A percentile compares a stretch with the other conserved stretches of the same genome.
Conservation (phyloP, 495 filamentous ascomycete species). For the Antarctomyces pellizariae region DNA sequence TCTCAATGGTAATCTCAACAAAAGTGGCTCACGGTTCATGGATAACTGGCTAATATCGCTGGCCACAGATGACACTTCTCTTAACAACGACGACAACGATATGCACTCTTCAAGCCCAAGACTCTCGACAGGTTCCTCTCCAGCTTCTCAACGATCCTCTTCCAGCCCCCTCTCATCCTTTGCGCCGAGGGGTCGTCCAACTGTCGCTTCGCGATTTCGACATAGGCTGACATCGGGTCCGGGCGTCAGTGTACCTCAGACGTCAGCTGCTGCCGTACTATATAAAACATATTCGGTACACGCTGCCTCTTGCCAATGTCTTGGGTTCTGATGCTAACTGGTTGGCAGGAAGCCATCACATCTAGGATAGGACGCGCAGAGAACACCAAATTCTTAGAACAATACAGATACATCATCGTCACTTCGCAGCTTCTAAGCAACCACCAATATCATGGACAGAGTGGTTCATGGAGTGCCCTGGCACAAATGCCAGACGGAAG, state of each 20-base stretch:
- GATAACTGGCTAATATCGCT: constrained; percentile 1
- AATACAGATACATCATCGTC: constrained; percentile 87
- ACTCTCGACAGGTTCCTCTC: constrained; percentile 16
- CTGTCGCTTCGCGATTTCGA: constrained; percentile 40
- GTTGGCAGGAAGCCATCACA: constrained; percentile 32
- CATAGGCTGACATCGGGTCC: constrained; percentile 38
- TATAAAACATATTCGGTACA: constrained; percentile 37
- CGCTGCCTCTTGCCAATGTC: constrained; percentile 9
- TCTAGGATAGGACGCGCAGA: constrained; percentile 60
- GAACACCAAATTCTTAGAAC: constrained; percentile 74
- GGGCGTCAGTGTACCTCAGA: constrained; percentile 28
- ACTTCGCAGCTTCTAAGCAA: constrained; percentile 77
- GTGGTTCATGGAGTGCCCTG: constrained; percentile 3
- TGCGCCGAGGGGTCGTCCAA: constrained; percentile 50
- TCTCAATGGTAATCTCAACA: constrained; percentile 88
- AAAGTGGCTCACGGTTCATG: no score
- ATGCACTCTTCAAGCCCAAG: constrained; percentile 22
- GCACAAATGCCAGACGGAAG: constrained; percentile 3
- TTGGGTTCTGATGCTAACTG: constrained; percentile 3
- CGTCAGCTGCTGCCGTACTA: constrained; percentile 24
- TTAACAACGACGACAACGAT: constrained; percentile 18
- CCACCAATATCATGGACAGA: constrained; percentile 18
- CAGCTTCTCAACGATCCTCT: constrained; percentile 17
- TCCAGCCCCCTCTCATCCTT: constrained; percentile 30
- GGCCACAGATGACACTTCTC: constrained; percentile 5